These are phyloP conservation scores for Pseudogymnoascus sp. DNA, from an alignment of 2,329 filamentous ascomycete species.

Conservation along the genomic window DNA sequence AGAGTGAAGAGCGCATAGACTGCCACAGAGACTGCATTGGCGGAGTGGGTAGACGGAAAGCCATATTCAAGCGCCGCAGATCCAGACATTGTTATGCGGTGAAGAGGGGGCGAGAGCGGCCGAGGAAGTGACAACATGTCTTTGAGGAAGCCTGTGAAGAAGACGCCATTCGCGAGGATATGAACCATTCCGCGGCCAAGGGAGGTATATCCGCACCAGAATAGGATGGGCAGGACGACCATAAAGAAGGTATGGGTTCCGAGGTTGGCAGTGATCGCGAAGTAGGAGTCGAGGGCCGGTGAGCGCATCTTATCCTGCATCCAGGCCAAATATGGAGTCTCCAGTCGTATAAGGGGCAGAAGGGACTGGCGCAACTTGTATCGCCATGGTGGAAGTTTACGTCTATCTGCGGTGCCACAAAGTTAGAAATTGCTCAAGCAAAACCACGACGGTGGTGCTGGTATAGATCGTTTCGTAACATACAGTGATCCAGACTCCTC, in stretches of 20 bases:
- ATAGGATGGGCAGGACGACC: slow-evolving; percentile 86
- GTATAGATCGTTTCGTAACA: slow-evolving; percentile 23
- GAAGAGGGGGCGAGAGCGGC: slow-evolving; percentile 82
- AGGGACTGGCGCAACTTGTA: slow-evolving; percentile 74
- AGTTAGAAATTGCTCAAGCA: background rate
- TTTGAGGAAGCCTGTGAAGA: slow-evolving; percentile 88
- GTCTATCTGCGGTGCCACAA: slow-evolving; percentile 55
- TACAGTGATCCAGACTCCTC: slow-evolving; percentile 73
- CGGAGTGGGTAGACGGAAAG: slow-evolving; percentile 94
- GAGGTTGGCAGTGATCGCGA: slow-evolving; percentile 91
- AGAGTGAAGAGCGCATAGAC: slow-evolving; percentile 73
- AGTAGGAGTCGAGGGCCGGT: slow-evolving; percentile 87
- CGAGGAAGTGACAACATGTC: slow-evolving; percentile 88
- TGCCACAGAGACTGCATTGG: slow-evolving; percentile 91
- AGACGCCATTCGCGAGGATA: slow-evolving; percentile 71
- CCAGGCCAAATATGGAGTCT: slow-evolving; percentile 88
- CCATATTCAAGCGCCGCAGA: slow-evolving; percentile 93
- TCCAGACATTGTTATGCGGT: slow-evolving; percentile 95
- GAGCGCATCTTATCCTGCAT: slow-evolving; percentile 75
- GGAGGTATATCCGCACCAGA: slow-evolving; percentile 87
- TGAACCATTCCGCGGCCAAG: slow-evolving; percentile 66
- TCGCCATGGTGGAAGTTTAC: slow-evolving; percentile 79
- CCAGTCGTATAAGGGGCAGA: slow-evolving; percentile 84
- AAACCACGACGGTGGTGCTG: slow-evolving; percentile 9
- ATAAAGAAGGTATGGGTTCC: slow-evolving; percentile 99